These are phyloP conservation scores for Penicillium antarcticum DNA, from an alignment of 495 filamentous ascomycete species.

Conservation along the genomic window DNA sequence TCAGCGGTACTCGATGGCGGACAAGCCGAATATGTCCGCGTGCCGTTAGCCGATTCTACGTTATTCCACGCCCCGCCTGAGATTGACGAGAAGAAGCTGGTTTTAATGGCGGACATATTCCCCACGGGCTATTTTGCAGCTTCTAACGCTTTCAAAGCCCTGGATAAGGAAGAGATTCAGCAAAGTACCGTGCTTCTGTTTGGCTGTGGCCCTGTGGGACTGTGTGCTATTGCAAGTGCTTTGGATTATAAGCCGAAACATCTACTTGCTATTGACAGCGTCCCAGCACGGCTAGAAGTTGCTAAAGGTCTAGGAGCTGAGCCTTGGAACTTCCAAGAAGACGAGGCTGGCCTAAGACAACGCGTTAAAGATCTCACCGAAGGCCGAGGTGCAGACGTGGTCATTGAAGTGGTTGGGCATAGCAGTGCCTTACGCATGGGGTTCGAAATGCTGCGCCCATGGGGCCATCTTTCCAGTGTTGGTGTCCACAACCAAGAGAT, in stretches of 20 bases:
- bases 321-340: constrained; percentile 67
- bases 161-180: constrained; percentile 49
- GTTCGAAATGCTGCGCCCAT: constrained; percentile 83
- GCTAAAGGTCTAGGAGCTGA: constrained; percentile 74
- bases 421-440: constrained; percentile 72
- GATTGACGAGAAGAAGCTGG: constrained; percentile 68
- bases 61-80: constrained; percentile 63
- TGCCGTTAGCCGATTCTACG: constrained; percentile 78
- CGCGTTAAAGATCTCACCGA: constrained; percentile 71
- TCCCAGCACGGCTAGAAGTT: constrained; percentile 66
- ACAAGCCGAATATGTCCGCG: constrained; percentile 82
- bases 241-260: constrained; percentile 68
- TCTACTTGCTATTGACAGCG: constrained; percentile 77
- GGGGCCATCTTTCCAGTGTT: constrained; percentile 76
- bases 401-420: constrained; percentile 83
- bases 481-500: constrained; percentile 89
- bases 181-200: constrained; percentile 72
- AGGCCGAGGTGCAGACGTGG: constrained; percentile 79
- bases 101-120: constrained; percentile 58
- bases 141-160: constrained; percentile 62
- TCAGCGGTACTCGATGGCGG: constrained; percentile 66
- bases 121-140: constrained; percentile 86
- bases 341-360: constrained; percentile 51
- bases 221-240: constrained; percentile 78
- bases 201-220: constrained; percentile 81